Conservation (phyloP, 1,284 basidiomycete species). For the Apiotrichum akiyoshidainum region DNA sequence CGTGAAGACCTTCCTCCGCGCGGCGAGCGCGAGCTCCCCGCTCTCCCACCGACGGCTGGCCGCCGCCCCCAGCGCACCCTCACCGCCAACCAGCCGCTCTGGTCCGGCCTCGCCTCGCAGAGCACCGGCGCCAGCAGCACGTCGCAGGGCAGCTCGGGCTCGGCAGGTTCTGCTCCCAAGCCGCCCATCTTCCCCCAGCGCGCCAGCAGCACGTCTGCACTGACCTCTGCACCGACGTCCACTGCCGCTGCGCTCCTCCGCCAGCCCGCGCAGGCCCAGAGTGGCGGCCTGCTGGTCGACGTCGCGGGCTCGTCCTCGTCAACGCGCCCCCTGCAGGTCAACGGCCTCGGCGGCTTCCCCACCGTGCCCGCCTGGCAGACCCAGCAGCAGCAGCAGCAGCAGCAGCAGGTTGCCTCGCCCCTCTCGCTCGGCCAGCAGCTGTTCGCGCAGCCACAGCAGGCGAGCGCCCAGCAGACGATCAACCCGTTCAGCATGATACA, state of each 20-base stretch:
- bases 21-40: constrained; percentile 7
- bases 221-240: neutral
- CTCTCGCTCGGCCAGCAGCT: constrained; percentile 21
- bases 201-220: neutral
- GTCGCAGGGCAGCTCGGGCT: neutral
- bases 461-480: neutral
- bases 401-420: constrained; percentile 1
- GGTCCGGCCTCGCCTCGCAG: constrained; percentile 6
- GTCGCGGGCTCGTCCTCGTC: constrained; percentile 23
- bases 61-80: neutral
- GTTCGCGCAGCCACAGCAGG: constrained; percentile 1
- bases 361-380: constrained; percentile 6
- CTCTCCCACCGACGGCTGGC: constrained; percentile 1
- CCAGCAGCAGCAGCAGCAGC: constrained; percentile 1
- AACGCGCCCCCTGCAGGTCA: constrained; percentile 39
- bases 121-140: constrained; percentile 4
- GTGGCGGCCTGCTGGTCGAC: constrained; percentile 27
- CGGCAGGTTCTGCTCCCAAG: neutral
- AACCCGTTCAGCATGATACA: constrained; percentile 1
- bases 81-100: neutral
- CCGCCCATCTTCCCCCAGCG: neutral
- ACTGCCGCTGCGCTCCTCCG: neutral
- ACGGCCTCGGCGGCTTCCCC: constrained; percentile 18
- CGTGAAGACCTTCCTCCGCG: constrained; percentile 1
- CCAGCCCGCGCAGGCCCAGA: neutral